Conservation (phyloP, 2,329 filamentous ascomycete species). For the Thelonectria discophora region DNA sequence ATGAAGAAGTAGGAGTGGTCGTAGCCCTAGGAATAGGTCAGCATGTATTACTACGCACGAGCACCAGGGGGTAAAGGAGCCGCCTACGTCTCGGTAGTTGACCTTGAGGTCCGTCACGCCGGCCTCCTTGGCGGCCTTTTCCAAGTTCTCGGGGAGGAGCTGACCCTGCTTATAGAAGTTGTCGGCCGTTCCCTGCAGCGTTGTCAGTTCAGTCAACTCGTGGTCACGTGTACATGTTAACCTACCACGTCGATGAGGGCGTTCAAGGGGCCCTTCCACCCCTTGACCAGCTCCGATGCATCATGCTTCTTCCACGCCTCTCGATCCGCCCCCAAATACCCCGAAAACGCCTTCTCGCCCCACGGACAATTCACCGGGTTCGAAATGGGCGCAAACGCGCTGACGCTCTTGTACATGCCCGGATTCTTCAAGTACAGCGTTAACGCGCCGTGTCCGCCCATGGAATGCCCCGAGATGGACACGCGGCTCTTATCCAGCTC, state of each 20-base stretch:
- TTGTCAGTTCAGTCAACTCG: background rate
- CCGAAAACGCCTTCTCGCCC: constrained; percentile 94
- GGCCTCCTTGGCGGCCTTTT: constrained; percentile 78
- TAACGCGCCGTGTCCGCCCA: constrained; percentile 96
- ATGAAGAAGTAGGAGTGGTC: constrained; percentile 99
- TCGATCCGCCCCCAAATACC: constrained; percentile 84
- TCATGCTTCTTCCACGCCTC: constrained; percentile 89
- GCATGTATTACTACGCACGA: constrained; percentile 9
- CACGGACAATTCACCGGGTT: constrained; percentile 89
- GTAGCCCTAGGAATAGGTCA: constrained; percentile 68
- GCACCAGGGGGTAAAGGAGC: background rate
- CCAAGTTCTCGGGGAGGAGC: constrained; percentile 92
- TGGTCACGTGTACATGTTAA: constrained; percentile 34
- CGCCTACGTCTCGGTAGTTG: constrained; percentile 78
- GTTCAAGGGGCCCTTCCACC: constrained; percentile 76
- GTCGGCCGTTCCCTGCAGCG: constrained; percentile 82
- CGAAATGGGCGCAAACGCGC: constrained; percentile 87
- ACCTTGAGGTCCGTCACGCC: constrained; percentile 78
- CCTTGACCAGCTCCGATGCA: constrained; percentile 86
- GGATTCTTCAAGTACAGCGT: constrained; percentile 93
- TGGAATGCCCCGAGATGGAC: constrained; percentile 91
- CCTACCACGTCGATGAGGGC: constrained; percentile 86
- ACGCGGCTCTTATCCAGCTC: constrained; percentile 75
- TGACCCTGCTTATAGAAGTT: constrained; percentile 97
- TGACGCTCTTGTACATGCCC: constrained; percentile 86